These are phyloP conservation scores for Penicillium sp. DNA, from an alignment of 2,329 filamentous ascomycete species.

Conservation along the genomic window DNA sequence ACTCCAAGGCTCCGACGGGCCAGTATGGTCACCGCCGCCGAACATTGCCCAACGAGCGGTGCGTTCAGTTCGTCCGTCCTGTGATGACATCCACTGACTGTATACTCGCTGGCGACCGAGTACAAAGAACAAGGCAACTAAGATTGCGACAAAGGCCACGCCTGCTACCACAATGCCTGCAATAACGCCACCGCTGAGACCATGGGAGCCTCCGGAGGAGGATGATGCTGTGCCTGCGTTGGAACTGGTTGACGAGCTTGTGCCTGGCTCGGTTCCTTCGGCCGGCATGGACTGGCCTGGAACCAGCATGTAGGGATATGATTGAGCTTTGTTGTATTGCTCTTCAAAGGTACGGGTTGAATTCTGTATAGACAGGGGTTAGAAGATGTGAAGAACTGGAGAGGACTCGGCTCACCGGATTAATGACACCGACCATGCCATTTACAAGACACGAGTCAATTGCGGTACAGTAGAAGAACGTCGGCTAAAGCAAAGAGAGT, in stretches of 20 bases:
- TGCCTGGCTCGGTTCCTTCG: conserved; percentile 35
- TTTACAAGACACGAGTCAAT: conserved; percentile 60
- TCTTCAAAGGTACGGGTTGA: conserved; percentile 46
- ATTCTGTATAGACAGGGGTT: conserved; percentile 34
- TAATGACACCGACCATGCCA: conserved; percentile 73
- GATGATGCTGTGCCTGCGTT: neutral
- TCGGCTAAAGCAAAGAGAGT: conserved; percentile 40
- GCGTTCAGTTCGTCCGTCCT: conserved; percentile 31
- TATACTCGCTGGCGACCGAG: conserved; percentile 36
- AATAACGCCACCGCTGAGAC: conserved; percentile 49
- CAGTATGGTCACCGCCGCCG: conserved; percentile 1
- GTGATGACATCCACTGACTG: conserved; percentile 32
- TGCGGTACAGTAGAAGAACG: conserved; percentile 68
- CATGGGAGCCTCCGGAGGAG: neutral
- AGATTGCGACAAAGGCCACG: conserved; percentile 45
- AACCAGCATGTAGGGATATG: conserved; percentile 51
- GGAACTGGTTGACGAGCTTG: conserved; percentile 1
- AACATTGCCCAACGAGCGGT: conserved; percentile 34
- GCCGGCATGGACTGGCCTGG: conserved; percentile 55
- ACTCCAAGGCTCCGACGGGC: conserved; percentile 6
- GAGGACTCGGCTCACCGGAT: conserved; percentile 49
- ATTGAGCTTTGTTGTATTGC: conserved; percentile 48
- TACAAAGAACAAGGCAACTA: conserved; percentile 42
- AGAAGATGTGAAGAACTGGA: neutral
- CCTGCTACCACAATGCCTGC: conserved; percentile 57